Percentiles rank a stretch among this genome's conserved stretches.
Conservation (phyloP, 1,284 basidiomycete genomes). For the Trichosporon asahii region DNA sequence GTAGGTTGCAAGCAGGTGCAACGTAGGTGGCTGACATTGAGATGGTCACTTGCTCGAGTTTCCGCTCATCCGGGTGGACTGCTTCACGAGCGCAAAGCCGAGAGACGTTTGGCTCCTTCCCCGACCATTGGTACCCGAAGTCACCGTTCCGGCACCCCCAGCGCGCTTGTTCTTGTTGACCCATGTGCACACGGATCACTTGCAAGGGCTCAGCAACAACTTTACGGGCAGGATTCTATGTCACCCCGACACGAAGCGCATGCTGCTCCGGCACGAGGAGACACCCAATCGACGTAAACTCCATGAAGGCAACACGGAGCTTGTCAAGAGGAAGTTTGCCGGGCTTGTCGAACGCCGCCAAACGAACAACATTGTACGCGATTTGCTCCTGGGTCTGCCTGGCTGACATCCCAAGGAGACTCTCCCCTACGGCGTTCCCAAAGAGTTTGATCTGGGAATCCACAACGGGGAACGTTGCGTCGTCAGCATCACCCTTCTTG, state of each 20-base stretch:
- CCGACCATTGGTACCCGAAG: slow-evolving; percentile 8
- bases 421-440: slow-evolving; percentile 55
- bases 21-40: not conserved
- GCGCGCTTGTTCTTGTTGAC: slow-evolving; percentile 70
- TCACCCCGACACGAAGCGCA: slow-evolving; percentile 73
- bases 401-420: slow-evolving; percentile 26
- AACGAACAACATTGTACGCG: not conserved
- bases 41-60: slow-evolving; percentile 56
- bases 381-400: not conserved
- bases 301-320: slow-evolving; percentile 58
- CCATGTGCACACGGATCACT: slow-evolving; percentile 80
- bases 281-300: slow-evolving; percentile 60
- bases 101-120: slow-evolving; percentile 23
- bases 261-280: slow-evolving; percentile 71
- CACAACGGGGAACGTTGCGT: slow-evolving; percentile 53
- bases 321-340: slow-evolving; percentile 57
- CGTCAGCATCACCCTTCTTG: slow-evolving; percentile 70
- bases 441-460: slow-evolving; percentile 59
- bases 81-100: slow-evolving; percentile 56
- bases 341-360: not conserved
- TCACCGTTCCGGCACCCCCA: slow-evolving; percentile 39
- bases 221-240: slow-evolving; percentile 61
- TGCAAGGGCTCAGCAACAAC: slow-evolving; percentile 34
- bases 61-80: slow-evolving; percentile 69
- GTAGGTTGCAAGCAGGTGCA: not conserved